Evolutionary conservation across 306 rosid species (phyloP), one percentile per base, ranked within the genome.

Genomic region (Begonia masoniana): DNA sequence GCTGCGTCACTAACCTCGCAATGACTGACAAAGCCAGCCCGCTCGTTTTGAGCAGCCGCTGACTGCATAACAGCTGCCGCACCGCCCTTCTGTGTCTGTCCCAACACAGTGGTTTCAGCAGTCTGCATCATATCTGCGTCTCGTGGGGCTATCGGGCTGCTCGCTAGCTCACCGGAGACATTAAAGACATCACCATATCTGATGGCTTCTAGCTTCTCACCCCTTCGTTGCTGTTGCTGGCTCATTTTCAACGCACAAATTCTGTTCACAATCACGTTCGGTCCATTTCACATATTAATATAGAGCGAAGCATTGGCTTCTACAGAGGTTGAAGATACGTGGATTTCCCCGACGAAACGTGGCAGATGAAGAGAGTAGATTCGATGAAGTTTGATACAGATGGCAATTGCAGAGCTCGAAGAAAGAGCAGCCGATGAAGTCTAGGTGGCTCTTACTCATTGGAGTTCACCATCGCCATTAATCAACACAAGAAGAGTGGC

Each of bases 111-210:
- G 42, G 65, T 49, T 60, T 85, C 94, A 0, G 94, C 94, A 0
- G 82, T 76, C 68, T 85, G 85, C 95, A 89, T 85, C 95, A 78
- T 82, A 60, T 78, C 73, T 0, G 94, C 96, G 12, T 91, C 88
- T 43, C 60, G 74, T 0, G 91, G 96, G 3, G 85, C 71, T 12
- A 89, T 52, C 0, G 80, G 62, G 73, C 75, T 70, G 48, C 75
- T 13, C 0, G 84, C 85, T 1, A 80, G 87, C 8, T 82, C 74
- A 1, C 85, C 87, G 17, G 75, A 68, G 36, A 89, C 77, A 4
- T 58, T 19, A 26, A 80, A 85, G 57, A 80, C 76, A 70, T 80
- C 87, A 43, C 83, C 83, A 69, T 80, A 82, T 56, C 67, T 89
- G 57, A 85, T 64, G 9, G 94, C 62, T 4, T 57, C 74, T 24